These are phyloP conservation scores for Corymbia maculata DNA, from an alignment of 345 rosid genomes.

Conservation along the genomic window DNA sequence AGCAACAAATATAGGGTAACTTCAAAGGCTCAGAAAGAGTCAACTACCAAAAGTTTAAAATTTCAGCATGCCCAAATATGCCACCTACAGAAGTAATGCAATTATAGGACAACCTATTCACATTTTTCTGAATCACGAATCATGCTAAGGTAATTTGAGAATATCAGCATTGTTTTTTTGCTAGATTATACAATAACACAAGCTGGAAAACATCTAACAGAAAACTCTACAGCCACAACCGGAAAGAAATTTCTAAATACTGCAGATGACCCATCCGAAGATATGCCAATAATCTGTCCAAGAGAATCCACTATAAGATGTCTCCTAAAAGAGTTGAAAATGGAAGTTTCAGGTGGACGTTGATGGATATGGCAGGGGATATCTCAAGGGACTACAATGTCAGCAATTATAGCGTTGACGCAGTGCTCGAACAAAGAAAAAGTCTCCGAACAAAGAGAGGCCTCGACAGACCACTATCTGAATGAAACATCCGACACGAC, in stretches of 20 bases:
- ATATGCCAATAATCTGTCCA: neutral
- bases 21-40: neutral
- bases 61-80: neutral
- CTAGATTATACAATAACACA: neutral
- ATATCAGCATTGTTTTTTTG: neutral
- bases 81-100: neutral
- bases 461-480: neutral
- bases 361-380: neutral
- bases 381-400: neutral
- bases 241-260: neutral
- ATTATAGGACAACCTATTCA: neutral
- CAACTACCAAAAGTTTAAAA: neutral
- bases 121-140: neutral
- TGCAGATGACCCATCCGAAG: rapidly evolving
- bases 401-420: neutral
- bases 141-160: neutral
- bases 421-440: neutral
- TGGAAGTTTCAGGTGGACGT: neutral
- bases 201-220: neutral
- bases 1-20: neutral
- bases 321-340: neutral
- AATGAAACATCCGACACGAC: neutral
- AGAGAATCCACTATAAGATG: neutral
- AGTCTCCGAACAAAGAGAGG: neutral
- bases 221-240: neutral